Conservation (phyloP, 768 basidiomycete species). For the Suillus clintonianus region DNA sequence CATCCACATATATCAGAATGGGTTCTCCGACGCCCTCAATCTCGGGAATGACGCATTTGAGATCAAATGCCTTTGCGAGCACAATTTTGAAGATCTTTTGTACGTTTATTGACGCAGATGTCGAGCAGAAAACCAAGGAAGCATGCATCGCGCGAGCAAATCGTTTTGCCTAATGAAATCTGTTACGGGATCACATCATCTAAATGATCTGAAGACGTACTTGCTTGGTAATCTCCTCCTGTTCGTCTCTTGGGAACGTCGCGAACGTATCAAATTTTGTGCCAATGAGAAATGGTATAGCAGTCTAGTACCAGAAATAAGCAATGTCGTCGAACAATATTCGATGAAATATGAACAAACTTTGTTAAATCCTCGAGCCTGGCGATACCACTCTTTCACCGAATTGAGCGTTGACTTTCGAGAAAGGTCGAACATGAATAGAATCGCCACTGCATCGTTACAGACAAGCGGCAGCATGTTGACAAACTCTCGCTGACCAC, state of each 20-base stretch:
- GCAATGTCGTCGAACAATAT: constrained; percentile 1
- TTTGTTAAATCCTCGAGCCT: constrained; percentile 99
- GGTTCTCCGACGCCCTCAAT: constrained; percentile 97
- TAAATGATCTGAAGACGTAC: constrained; percentile 38
- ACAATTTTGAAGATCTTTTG: constrained; percentile 99
- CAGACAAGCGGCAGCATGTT: constrained; percentile 98
- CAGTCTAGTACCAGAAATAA: constrained; percentile 61
- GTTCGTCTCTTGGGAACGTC: constrained; percentile 94
- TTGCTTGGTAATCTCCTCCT: constrained; percentile 99
- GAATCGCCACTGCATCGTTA: constrained; percentile 98
- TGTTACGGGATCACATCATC: constrained; percentile 11
- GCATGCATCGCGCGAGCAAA: constrained; percentile 99
- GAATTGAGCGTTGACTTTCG: constrained; percentile 97
- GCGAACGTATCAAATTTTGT: constrained; percentile 98
- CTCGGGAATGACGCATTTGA: constrained; percentile 98
- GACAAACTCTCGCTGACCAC: constrained; percentile 97
- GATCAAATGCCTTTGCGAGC: constrained; percentile 94
- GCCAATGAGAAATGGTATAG: constrained; percentile 97
- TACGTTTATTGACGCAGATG: constrained; percentile 97
- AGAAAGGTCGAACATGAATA: constrained; percentile 99
- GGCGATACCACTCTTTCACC: constrained; percentile 99
- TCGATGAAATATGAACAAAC: constrained; percentile 42
- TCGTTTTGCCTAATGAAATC: constrained; percentile 75
- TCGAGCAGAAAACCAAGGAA: constrained; percentile 99
- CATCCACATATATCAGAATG: constrained; percentile 88